phyloP scores from a whole-genome alignment of 805 yeast species.

The Ogataea trehaloabstinens region DNA sequence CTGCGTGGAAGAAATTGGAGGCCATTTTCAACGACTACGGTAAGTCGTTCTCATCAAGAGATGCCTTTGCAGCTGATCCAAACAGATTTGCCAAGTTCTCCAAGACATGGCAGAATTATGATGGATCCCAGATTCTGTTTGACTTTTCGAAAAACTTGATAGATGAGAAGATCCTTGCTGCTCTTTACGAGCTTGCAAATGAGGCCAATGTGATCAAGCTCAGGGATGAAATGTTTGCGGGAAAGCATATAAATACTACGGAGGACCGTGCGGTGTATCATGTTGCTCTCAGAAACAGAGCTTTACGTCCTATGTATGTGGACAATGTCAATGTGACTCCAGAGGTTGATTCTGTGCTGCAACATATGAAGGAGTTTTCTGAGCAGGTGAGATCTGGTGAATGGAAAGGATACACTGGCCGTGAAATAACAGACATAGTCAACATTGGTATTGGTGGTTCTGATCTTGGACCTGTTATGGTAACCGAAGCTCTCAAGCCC shows the following conservation, averaged over 20 bases:
- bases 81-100: conserved; percentile 74
- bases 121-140: conserved; percentile 84
- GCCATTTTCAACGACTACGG: conserved; percentile 66
- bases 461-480: conserved; percentile 99
- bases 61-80: conserved; percentile 74
- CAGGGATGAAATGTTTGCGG: conserved; percentile 89
- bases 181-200: conserved; percentile 76
- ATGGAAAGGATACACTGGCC: conserved; percentile 98
- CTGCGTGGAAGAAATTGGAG: conserved; percentile 83
- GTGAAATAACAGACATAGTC: conserved; percentile 87
- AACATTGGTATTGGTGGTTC: conserved; percentile 99
- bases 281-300: conserved; percentile 92
- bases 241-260: conserved; percentile 92
- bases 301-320: conserved; percentile 78
- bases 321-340: conserved; percentile 89
- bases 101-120: conserved; percentile 77
- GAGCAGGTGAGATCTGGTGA: conserved; percentile 85
- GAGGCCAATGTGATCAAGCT: conserved; percentile 85
- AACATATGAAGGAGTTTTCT: conserved; percentile 96
- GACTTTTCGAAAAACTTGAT: conserved; percentile 95
- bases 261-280: conserved; percentile 97
- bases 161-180: conserved; percentile 72
- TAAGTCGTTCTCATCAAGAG: conserved; percentile 66
- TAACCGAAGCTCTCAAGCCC: conserved; percentile 94
- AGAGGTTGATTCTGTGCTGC: conserved; percentile 86